phyloP scores from a whole-genome alignment of 805 yeast species.

The Pichia thaimueangensis region DNA sequence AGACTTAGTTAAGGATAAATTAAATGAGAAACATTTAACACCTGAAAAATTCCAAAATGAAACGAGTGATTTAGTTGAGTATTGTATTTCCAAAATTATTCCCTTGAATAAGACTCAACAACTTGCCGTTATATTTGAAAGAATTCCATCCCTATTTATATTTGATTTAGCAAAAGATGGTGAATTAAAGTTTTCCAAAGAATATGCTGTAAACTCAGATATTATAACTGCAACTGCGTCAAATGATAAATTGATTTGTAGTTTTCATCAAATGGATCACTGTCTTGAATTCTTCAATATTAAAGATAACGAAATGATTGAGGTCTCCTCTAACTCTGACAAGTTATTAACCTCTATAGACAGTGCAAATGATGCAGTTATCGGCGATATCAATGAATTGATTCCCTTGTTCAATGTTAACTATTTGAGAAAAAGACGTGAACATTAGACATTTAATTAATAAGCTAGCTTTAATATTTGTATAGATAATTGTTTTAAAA shows the following conservation, averaged over 20 bases:
- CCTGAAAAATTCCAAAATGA: conserved; percentile 61
- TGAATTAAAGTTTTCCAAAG: conserved; percentile 28
- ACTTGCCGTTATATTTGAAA: conserved; percentile 43
- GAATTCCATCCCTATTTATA: conserved; percentile 36
- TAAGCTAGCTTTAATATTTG: background rate
- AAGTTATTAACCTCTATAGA: conserved; percentile 28
- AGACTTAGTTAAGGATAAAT: conserved; percentile 35
- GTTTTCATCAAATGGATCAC: conserved; percentile 21
- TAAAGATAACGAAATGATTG: conserved; percentile 21
- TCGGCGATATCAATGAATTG: conserved; percentile 30
- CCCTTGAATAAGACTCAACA: conserved; percentile 26
- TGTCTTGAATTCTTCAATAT: conserved; percentile 21
- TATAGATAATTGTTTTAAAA: background rate
- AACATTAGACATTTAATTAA: too few species aligned
- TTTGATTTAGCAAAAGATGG: conserved; percentile 30
- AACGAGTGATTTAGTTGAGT: conserved; percentile 40
- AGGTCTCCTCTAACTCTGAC: conserved; percentile 14
- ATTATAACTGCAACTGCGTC: conserved; percentile 24
- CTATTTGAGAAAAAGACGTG: conserved; percentile 58
- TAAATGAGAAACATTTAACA: conserved; percentile 54
- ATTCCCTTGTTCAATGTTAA: conserved; percentile 50
- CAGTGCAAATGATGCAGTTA: conserved; percentile 13
- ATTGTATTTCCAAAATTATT: conserved; percentile 36
- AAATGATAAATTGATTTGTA: conserved; percentile 20
- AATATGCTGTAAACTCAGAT: conserved; percentile 19